Conservation (phyloP, 148 eudicot species). For the Dysphania ambrosioides region DNA sequence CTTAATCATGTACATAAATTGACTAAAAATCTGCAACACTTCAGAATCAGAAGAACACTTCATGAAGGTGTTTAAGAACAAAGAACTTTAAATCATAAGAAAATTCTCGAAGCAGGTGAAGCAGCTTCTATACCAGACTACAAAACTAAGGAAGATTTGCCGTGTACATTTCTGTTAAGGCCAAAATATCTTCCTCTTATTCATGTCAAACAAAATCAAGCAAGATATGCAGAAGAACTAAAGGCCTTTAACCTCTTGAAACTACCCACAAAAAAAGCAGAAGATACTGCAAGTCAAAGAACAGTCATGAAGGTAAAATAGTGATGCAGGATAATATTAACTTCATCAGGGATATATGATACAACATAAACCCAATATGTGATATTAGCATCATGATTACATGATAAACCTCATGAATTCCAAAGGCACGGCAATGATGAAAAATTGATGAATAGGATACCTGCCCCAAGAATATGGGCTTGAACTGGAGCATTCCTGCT, state of each 20-base stretch:
- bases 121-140: neutral
- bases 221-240: neutral
- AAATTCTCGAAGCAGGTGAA: neutral
- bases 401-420: constrained; percentile 9
- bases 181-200: neutral
- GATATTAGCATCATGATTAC: neutral
- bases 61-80: neutral
- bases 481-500: constrained; percentile 99
- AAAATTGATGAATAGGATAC: constrained; percentile 30
- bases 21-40: no score
- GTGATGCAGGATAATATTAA: neutral
- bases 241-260: neutral
- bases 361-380: neutral
- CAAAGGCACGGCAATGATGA: neutral
- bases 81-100: neutral
- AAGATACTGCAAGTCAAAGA: neutral
- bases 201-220: neutral
- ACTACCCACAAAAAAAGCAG: neutral
- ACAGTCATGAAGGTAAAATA: neutral
- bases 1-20: neutral
- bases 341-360: neutral
- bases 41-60: no score
- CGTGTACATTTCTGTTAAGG: neutral
- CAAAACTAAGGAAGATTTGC: neutral
- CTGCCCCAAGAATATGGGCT: constrained; percentile 96